phyloP scores from a whole-genome alignment of 2,329 filamentous ascomycete species.

The Seiridium cupressi region DNA sequence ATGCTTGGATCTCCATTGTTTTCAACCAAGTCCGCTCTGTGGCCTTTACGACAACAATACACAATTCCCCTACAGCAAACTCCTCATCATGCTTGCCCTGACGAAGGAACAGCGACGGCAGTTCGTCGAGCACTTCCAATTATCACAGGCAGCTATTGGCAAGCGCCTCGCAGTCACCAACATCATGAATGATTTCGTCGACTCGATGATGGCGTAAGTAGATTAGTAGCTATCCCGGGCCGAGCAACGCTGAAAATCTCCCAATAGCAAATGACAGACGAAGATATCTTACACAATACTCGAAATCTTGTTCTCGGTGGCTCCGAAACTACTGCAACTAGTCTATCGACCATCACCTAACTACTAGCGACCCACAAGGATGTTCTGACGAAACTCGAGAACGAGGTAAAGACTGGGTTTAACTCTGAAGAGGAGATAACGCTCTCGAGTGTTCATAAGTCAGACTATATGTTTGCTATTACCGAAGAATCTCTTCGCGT shows the following conservation, averaged over 20 bases:
- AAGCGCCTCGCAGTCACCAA: neutral
- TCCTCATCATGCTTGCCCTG: neutral
- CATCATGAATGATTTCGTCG: neutral
- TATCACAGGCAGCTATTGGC: neutral
- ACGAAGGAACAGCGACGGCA: neutral
- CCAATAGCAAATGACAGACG: neutral
- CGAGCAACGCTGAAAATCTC: neutral
- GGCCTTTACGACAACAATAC: neutral
- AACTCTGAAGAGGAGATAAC: neutral
- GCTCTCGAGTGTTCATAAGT: neutral
- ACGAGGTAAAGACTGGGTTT: neutral
- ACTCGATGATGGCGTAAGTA: neutral
- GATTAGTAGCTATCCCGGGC: neutral
- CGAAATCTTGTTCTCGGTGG: neutral
- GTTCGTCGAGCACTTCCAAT: neutral
- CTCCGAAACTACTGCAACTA: neutral
- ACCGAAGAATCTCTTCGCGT: neutral
- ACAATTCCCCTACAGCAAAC: neutral
- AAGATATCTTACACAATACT: neutral
- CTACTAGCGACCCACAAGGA: neutral
- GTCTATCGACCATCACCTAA: neutral
- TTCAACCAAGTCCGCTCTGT: constrained; percentile 2
- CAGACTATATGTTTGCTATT: neutral
- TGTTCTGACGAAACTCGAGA: neutral
- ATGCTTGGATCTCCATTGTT: constrained; percentile 16